These are phyloP conservation scores for Diaporthe vexans DNA, from an alignment of 2,329 filamentous ascomycete species.

Conservation along the genomic window DNA sequence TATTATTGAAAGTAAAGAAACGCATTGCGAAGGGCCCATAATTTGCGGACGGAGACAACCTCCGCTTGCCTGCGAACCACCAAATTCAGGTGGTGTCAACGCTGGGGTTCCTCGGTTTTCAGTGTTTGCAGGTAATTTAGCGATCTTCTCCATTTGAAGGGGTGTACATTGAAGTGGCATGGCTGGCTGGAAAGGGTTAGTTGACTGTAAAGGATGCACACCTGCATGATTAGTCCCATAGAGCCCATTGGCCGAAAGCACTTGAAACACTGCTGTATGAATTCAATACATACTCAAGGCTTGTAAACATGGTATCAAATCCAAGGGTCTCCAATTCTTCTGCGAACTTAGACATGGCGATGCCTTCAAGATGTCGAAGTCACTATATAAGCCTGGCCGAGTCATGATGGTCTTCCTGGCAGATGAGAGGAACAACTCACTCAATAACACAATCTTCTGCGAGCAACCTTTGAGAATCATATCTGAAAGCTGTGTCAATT, in stretches of 20 bases:
- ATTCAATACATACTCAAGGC: neutral
- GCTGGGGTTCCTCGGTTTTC: neutral
- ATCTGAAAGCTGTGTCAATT: neutral
- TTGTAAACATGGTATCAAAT: slow-evolving; percentile 5
- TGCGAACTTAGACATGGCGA: neutral
- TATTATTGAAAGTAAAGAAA: neutral
- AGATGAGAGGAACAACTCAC: neutral
- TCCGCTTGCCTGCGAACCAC: neutral
- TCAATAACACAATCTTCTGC: neutral
- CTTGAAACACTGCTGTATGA: slow-evolving; percentile 9
- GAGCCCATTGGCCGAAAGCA: neutral
- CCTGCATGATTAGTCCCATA: neutral
- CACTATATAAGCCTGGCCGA: neutral
- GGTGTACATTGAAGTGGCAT: neutral
- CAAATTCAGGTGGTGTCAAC: neutral
- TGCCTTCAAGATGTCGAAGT: neutral
- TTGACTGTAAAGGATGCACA: slow-evolving; percentile 9
- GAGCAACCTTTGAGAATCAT: neutral
- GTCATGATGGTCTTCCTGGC: neutral
- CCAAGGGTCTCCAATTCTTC: neutral
- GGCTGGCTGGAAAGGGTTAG: neutral
- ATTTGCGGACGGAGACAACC: too few species aligned
- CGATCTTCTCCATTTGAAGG: neutral
- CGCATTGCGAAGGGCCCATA: neutral
- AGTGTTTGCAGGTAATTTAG: neutral